Evolutionary conservation across 2,329 filamentous ascomycete species (phyloP).

Genomic region (Diaporthe sp.): DNA sequence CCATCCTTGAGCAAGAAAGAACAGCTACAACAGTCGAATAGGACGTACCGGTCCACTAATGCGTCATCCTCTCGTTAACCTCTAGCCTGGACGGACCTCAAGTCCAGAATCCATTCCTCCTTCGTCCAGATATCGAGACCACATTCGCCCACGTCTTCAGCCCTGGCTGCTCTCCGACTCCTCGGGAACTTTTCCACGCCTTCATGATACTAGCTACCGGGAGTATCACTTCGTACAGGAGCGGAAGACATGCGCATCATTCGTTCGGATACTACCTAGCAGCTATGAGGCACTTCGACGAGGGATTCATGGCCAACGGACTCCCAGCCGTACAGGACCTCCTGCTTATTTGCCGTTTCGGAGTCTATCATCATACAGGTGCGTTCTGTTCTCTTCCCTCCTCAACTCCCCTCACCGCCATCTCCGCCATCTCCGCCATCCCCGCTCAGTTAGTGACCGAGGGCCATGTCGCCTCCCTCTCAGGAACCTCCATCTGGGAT

Average conservation of each 20-base stretch:
- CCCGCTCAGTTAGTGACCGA: background rate
- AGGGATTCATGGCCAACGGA: background rate
- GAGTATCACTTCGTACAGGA: background rate
- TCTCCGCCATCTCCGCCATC: background rate
- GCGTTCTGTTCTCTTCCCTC: background rate
- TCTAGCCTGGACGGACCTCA: slow-evolving; percentile 2
- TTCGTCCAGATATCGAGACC: background rate
- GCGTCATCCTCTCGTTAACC: background rate
- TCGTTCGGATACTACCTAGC: slow-evolving; percentile 5
- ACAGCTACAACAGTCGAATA: background rate
- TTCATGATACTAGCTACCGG: slow-evolving; percentile 14
- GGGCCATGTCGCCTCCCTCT: background rate
- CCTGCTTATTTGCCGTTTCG: background rate
- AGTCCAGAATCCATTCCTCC: background rate
- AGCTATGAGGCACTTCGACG: background rate
- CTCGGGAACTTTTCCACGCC: background rate
- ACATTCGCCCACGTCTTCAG: background rate
- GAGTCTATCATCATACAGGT: slow-evolving; percentile 6
- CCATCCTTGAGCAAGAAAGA: too few relatives aligned
- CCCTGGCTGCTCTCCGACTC: background rate
- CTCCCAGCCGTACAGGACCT: background rate
- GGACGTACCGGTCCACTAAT: background rate
- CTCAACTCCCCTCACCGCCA: too few relatives aligned
- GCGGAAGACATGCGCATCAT: background rate
- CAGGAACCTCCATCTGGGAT: slow-evolving; percentile 18